Percentiles rank a stretch among this genome's conserved stretches.
Conservation (phyloP, 208 protist species). For the Wallacemonas rigidus region DNA sequence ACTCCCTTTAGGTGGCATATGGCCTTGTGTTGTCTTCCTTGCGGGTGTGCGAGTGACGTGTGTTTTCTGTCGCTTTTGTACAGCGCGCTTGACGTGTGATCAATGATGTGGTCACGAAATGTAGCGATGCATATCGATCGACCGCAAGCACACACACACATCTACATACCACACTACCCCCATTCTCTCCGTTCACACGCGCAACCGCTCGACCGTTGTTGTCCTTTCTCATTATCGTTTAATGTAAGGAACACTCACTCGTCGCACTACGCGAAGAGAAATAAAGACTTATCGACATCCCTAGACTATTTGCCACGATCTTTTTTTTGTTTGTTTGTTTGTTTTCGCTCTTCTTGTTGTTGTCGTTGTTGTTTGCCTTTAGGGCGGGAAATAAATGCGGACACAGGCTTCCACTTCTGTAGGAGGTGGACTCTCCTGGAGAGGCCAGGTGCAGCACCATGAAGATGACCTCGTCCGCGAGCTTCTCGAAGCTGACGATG, state of each 20-base stretch:
- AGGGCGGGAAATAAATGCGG: not conserved
- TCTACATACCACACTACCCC: too few relatives aligned
- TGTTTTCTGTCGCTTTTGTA: too few relatives aligned
- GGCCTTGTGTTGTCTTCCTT: too few relatives aligned
- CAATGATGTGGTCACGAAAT: too few relatives aligned
- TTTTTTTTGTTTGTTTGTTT: constrained; percentile 21
- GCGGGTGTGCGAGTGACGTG: too few relatives aligned
- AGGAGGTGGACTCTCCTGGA: constrained; percentile 18
- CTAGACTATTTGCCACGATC: constrained; percentile 9
- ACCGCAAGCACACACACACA: too few relatives aligned
- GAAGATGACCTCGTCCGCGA: constrained; percentile 81
- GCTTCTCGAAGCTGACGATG: constrained; percentile 62
- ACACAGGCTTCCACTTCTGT: not conserved
- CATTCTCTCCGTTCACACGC: too few relatives aligned
- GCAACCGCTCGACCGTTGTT: not conserved
- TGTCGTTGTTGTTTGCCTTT: not conserved
- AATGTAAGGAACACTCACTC: not conserved
- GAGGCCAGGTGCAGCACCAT: constrained; percentile 28
- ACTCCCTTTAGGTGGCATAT: not conserved
- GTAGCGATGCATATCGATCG: too few relatives aligned
- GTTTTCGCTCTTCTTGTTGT: constrained; percentile 15
- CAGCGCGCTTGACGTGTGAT: too few relatives aligned
- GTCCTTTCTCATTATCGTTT: constrained; percentile 13
- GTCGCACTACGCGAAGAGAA: not conserved
- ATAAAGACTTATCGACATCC: not conserved